Evolutionary conservation across 257 asterid species (phyloP), one percentile per base, ranked within the genome.

Genomic region (Solanum sejunctum): DNA sequence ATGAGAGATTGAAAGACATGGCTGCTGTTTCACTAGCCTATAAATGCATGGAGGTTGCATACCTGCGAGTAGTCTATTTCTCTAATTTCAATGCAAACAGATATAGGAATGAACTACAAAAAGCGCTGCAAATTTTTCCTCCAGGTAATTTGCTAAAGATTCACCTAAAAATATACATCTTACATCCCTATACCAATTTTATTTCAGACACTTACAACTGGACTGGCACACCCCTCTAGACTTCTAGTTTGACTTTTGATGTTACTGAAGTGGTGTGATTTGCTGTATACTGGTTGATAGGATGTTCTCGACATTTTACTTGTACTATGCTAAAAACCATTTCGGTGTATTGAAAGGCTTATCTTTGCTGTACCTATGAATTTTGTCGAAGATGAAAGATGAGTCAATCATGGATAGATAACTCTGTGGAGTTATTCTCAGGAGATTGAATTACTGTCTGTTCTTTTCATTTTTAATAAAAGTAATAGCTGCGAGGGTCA

Each of bases 1-100:
- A 92, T 81, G 99, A 97, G 86, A 95, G 89, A 86, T 90, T 92
- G 57, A 93, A 93, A 88, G 98, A 97, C 88, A 89, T 93, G 96
- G 98, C 95, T 88, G 91, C 97, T 87, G 98, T 98, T 83, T 93
- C 99, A 85, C 90, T 97, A 91, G 98, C 99, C 86, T 95, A 95
- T 87, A 97, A 97, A 87, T 97, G 98, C 88, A 85, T 88, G 92
- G 99, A 95, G 91, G 95, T 95, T 2, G 98, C 99, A 18, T 92
- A 94, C 89, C 85, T 94, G 96, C 93, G 97, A 64, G 98, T 94
- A 81, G 89, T 97, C 84, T 97, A 94, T 92, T 89, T 91, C 60
- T 91, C 95, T 17, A 91, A 92, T 86, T 80, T 89, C 84, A 92
- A 84, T 90, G 94, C 98, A 88, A 92, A 86, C 84, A 93, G 93